Conservation (phyloP, 495 filamentous ascomycete species). For the Aspergillus heteromorphus region DNA sequence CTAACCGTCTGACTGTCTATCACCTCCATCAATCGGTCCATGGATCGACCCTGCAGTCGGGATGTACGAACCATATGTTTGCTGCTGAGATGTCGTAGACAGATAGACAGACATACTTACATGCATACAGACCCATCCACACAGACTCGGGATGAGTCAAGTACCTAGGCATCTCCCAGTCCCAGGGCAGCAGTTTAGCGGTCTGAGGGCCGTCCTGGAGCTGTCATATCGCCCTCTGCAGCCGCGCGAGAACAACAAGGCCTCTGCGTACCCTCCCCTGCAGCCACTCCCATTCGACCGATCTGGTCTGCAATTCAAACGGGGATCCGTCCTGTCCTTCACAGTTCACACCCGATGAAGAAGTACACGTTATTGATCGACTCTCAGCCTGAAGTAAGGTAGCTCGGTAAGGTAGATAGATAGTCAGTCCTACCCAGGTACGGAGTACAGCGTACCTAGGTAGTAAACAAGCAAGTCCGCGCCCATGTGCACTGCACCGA, state of each 20-base stretch:
- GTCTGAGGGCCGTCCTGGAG: conserved; percentile 9
- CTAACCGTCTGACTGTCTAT: background rate
- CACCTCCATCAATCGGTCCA: background rate
- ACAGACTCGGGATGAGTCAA: background rate
- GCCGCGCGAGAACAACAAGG: background rate
- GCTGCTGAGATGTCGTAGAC: background rate
- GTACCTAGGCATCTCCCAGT: too few species aligned
- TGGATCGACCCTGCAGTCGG: conserved; percentile 1
- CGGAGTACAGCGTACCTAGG: too few species aligned
- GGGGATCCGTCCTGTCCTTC: background rate
- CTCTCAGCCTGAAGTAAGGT: conserved; percentile 2
- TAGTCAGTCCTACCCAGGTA: background rate
- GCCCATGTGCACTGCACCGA: background rate
- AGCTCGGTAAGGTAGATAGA: too few species aligned
- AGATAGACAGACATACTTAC: background rate
- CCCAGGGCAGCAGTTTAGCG: background rate
- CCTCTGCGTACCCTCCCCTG: background rate
- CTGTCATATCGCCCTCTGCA: conserved; percentile 12
- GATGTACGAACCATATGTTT: background rate
- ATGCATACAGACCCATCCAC: background rate
- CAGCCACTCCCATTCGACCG: conserved; percentile 2
- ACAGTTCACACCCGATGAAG: background rate
- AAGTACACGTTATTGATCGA: conserved; percentile 4
- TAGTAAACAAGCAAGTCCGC: background rate
- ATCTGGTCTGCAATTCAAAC: background rate